Evolutionary conservation across 2,329 filamentous ascomycete genomes (phyloP).

Genomic region (Colletotrichum costaricense): DNA sequence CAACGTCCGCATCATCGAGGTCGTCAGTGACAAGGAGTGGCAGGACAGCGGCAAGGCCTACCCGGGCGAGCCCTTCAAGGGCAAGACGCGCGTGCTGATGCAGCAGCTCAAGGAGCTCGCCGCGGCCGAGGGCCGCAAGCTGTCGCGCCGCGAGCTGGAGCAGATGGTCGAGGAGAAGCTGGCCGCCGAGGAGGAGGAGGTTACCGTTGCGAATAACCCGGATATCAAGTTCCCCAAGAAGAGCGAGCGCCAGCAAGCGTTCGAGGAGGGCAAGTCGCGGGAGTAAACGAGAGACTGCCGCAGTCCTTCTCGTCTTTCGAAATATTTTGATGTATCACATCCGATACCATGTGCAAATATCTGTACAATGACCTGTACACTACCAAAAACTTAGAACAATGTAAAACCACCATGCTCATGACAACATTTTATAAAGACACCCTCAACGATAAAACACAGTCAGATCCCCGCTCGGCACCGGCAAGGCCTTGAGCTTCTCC

Average conservation of each 20-base stretch:
- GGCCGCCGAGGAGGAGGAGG: constrained; percentile 35
- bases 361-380: constrained; percentile 29
- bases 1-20: constrained; percentile 70
- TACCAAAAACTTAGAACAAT: constrained; percentile 22
- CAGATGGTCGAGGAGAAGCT: constrained; percentile 42
- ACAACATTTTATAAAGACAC: background rate
- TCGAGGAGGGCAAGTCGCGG: constrained; percentile 15
- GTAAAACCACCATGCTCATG: constrained; percentile 22
- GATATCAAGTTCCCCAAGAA: constrained; percentile 51
- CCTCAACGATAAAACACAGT: constrained; percentile 63
- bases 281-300: background rate
- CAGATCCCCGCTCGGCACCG: constrained; percentile 62
- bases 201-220: constrained; percentile 53
- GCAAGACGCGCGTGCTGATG: constrained; percentile 57
- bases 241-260: constrained; percentile 23
- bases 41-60: constrained; percentile 59
- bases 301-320: background rate
- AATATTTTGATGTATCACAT: background rate
- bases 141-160: constrained; percentile 43
- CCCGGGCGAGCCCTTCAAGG: constrained; percentile 64
- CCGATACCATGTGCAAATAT: constrained; percentile 31
- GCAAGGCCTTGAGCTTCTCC: constrained; percentile 71
- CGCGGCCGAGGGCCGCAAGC: constrained; percentile 42
- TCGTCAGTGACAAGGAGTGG: constrained; percentile 69
- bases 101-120: constrained; percentile 50